phyloP scores from a whole-genome alignment of 257 asterid genomes.

The Oldenlandia corymbosa region DNA sequence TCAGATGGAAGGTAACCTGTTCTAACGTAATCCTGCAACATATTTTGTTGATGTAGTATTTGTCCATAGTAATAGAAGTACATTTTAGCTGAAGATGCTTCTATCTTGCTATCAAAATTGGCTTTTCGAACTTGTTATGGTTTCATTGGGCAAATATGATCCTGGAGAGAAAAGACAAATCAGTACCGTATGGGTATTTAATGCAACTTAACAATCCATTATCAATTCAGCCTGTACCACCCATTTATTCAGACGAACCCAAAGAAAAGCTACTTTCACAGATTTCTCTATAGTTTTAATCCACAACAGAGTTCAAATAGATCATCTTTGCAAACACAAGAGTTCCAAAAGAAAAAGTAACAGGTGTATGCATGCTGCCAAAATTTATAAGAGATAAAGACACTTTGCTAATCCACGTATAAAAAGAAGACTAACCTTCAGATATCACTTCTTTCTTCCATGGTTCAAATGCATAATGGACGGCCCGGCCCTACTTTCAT shows the following conservation, averaged over 20 bases:
- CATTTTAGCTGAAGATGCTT: constrained; percentile 96
- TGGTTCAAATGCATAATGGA: constrained; percentile 91
- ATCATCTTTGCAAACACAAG: background rate
- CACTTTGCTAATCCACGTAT: background rate
- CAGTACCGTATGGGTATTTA: background rate
- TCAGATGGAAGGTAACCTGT: constrained; percentile 47
- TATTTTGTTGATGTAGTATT: constrained; percentile 95
- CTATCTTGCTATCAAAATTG: constrained; percentile 93
- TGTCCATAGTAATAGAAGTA: constrained; percentile 98
- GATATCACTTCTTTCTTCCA: constrained; percentile 72
- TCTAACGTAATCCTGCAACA: constrained; percentile 98
- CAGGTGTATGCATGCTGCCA: background rate
- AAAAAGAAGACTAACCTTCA: constrained; percentile 62
- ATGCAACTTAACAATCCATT: constrained; percentile 3
- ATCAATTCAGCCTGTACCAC: background rate
- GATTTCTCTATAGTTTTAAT: background rate
- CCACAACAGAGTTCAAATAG: background rate
- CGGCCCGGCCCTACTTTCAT: constrained; percentile 86
- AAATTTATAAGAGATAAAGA: background rate
- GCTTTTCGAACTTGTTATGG: constrained; percentile 44
- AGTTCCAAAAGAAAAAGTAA: background rate
- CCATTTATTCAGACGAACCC: background rate
- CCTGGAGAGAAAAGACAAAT: constrained; percentile 31
- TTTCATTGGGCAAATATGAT: constrained; percentile 58
- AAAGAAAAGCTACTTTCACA: background rate